These are phyloP conservation scores for Aspergillus sp. DNA, from an alignment of 2,329 filamentous ascomycete species.

Conservation along the genomic window DNA sequence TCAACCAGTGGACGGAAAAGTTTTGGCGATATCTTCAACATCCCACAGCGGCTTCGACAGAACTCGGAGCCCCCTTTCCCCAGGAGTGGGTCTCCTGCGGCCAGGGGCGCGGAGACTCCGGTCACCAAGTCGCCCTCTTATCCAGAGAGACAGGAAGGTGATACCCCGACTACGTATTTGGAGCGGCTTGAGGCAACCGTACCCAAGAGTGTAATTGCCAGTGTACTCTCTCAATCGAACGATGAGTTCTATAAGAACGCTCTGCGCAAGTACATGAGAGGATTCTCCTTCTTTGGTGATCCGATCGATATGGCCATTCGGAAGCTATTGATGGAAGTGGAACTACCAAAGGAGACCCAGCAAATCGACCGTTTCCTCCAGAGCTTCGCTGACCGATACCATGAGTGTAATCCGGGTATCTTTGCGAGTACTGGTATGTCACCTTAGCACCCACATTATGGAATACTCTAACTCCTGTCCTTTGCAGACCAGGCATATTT, in stretches of 20 bases:
- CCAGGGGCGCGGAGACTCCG: constrained; percentile 67
- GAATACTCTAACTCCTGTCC: background rate
- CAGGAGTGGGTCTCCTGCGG: constrained; percentile 63
- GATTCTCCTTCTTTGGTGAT: constrained; percentile 92
- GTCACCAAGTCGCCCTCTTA: constrained; percentile 67
- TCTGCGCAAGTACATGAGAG: constrained; percentile 90
- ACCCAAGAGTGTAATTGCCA: constrained; percentile 79
- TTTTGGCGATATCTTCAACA: constrained; percentile 82
- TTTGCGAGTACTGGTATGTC: constrained; percentile 70
- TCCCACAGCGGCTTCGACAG: constrained; percentile 74
- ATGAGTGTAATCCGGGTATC: constrained; percentile 97
- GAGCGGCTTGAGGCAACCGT: constrained; percentile 78
- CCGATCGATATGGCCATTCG: constrained; percentile 97
- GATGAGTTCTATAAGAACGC: constrained; percentile 83
- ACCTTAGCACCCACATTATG: background rate
- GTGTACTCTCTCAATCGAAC: constrained; percentile 79
- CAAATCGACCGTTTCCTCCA: constrained; percentile 95
- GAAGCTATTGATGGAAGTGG: constrained; percentile 94
- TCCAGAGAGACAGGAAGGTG: constrained; percentile 80
- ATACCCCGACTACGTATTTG: constrained; percentile 88
- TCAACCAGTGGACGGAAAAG: constrained; percentile 87
- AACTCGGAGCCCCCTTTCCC: constrained; percentile 71
- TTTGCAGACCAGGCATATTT: constrained; percentile 86
- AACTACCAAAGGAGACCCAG: constrained; percentile 94
- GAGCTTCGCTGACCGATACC: constrained; percentile 92